Evolutionary conservation across 495 filamentous ascomycete species (phyloP), one percentile per base, ranked within the genome.

Genomic region (Penicillium longicatenatum): DNA sequence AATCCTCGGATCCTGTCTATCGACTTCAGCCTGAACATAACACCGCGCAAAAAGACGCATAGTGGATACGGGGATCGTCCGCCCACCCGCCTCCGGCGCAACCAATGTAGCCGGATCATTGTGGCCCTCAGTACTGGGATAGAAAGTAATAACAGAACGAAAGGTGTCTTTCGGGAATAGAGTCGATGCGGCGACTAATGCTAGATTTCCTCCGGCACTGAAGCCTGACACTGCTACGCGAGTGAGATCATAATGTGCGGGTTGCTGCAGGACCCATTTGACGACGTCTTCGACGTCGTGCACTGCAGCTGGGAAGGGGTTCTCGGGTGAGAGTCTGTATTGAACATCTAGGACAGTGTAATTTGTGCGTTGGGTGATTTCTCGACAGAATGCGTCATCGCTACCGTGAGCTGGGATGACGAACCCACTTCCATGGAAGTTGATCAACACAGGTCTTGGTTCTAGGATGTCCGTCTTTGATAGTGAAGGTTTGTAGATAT

Each of bases 251-350:
- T 66, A 71, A 12, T 43, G 37, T 6, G 54, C 55, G 19, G 66
- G 58, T 19, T 53, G 57, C 17, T 30, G 24, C 4, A 48, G 54
- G 9, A 67, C 65, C 45, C 61, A 63, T 14, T 47, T 50, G 11
- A 70, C 22, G n/a, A 55, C 59, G 24, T 72, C 70, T 46, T 69
- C 67, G 6, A 81, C 87, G 59, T 92, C 89, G 30, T 92, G 70
- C 4, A 93, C 61, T 11, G 86, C 84, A 0, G 85, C 76, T 9
- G 88, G 88, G 63, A 89, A 90, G 0, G 87, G 79, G 55, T 84
- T 58, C 64, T 91, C 86, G 2, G 89, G 90, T 5, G 88, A 79
- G 3, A 92, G 79, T 7, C 89, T 79, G 70, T 93, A 93, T 5
- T 83, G 75, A 5, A 89, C 81, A 44, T 72, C 70, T 33, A 72